Conservation (phyloP, 306 rosid species). For the Carpinus fangiana region DNA sequence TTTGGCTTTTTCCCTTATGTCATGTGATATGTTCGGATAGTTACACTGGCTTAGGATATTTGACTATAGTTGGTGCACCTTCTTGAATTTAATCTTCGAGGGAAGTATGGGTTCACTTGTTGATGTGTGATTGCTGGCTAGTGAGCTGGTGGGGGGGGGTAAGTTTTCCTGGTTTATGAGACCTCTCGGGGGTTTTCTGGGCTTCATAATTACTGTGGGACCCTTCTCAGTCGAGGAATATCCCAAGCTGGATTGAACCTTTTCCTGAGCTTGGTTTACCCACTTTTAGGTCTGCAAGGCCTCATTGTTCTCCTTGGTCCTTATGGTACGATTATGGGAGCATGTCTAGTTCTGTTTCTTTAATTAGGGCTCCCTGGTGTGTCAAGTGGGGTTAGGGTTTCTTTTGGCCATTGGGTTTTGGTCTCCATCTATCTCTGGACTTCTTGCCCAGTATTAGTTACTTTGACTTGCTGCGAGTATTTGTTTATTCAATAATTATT, state of each 20-base stretch:
- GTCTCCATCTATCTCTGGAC: background rate
- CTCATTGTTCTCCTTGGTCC: background rate
- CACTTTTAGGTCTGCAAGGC: background rate
- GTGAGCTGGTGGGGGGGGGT: too few relatives aligned
- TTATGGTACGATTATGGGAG: background rate
- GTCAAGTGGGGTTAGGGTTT: background rate
- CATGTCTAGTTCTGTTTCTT: background rate
- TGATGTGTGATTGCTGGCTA: too few relatives aligned
- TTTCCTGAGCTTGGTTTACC: background rate
- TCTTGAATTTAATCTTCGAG: background rate
- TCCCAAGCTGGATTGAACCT: background rate
- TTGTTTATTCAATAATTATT: background rate
- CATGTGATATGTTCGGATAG: background rate
- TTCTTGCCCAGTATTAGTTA: background rate
- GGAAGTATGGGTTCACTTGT: too few relatives aligned
- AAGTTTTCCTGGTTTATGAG: background rate
- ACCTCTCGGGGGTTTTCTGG: background rate
- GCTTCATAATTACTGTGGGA: background rate
- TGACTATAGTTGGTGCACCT: background rate
- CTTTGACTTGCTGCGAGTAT: background rate
- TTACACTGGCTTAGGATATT: background rate
- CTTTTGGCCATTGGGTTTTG: background rate
- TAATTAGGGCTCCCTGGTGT: background rate
- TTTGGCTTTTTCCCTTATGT: background rate
- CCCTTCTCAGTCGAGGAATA: too few relatives aligned